Evolutionary conservation across 129 eudicot genomes (phyloP).

Genomic region (Tagetes erecta): DNA sequence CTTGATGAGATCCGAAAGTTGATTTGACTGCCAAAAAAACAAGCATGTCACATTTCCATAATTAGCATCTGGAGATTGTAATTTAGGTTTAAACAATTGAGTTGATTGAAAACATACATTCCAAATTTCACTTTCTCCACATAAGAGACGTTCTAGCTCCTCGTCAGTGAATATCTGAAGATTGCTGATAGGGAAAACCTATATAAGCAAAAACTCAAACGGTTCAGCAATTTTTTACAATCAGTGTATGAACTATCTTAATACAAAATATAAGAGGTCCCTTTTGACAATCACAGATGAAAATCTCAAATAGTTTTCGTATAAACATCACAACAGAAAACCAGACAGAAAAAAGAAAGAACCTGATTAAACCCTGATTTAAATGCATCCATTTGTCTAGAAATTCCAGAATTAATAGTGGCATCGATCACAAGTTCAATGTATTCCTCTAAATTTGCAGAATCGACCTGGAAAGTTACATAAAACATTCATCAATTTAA

Average conservation of each 20-base stretch:
- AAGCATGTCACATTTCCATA: neutral
- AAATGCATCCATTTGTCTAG: conserved; percentile 91
- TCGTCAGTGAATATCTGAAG: conserved; percentile 81
- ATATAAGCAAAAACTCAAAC: conserved; percentile 24
- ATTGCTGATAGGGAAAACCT: conserved; percentile 72
- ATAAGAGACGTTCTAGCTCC: conserved; percentile 77
- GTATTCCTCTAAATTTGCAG: conserved; percentile 68
- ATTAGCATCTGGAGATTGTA: conserved; percentile 11
- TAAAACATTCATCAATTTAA: neutral
- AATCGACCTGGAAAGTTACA: conserved; percentile 53
- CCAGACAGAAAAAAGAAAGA: neutral
- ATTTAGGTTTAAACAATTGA: neutral
- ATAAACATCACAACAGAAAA: neutral
- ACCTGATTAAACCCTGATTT: conserved; percentile 88
- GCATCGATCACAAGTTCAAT: conserved; percentile 68
- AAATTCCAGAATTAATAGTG: conserved; percentile 67
- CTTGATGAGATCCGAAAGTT: conserved; percentile 78
- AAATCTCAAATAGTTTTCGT: neutral
- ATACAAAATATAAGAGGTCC: neutral
- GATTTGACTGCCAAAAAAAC: conserved; percentile 58
- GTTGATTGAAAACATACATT: conserved; percentile 50
- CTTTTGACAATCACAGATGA: neutral
- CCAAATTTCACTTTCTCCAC: conserved; percentile 90
- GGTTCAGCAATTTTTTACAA: conserved; percentile 11
- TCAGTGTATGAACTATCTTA: neutral